Evolutionary conservation across 495 filamentous ascomycete genomes (phyloP).

Genomic region (Penicillium psychrofluorescens): DNA sequence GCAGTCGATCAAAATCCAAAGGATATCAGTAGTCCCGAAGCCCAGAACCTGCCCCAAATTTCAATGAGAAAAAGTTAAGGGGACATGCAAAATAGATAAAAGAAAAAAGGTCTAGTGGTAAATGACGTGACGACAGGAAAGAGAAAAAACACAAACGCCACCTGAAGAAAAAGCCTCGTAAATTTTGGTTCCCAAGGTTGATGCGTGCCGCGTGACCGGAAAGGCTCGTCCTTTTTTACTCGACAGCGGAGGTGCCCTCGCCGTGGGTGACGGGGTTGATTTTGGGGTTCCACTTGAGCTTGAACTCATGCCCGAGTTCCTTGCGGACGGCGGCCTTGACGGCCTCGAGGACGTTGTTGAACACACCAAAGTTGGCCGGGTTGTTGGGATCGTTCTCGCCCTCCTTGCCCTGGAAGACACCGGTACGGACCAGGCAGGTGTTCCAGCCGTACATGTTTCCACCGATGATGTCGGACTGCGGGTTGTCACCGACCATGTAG

Average conservation of each 20-base stretch:
- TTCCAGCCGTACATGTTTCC: constrained; percentile 82
- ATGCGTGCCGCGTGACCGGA: constrained; percentile 5
- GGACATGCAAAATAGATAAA: constrained; percentile 10
- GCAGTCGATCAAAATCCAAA: constrained; percentile 8
- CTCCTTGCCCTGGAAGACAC: constrained; percentile 48
- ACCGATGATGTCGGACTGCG: constrained; percentile 69
- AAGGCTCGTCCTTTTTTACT: constrained; percentile 25
- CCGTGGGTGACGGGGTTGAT: constrained; percentile 61
- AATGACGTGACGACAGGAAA: constrained; percentile 3
- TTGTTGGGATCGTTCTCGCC: constrained; percentile 50
- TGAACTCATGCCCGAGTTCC: constrained; percentile 50
- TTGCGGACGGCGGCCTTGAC: constrained; percentile 47
- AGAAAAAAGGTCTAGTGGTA: constrained; percentile 13
- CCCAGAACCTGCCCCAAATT: constrained; percentile 3
- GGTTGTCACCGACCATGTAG: constrained; percentile 82
- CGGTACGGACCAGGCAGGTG: constrained; percentile 59
- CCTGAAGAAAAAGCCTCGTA: constrained; percentile 1
- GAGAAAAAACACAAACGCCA: constrained; percentile 5
- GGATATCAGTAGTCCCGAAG: constrained; percentile 28
- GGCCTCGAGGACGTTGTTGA: constrained; percentile 48
- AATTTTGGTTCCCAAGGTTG: neutral
- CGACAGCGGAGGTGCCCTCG: constrained; percentile 44
- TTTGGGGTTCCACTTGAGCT: constrained; percentile 50
- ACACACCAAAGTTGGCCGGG: constrained; percentile 51
- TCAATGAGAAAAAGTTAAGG: constrained; percentile 3